Evolutionary conservation across 1,284 basidiomycete species (phyloP).

Genomic region (Bjerkandera adusta): DNA sequence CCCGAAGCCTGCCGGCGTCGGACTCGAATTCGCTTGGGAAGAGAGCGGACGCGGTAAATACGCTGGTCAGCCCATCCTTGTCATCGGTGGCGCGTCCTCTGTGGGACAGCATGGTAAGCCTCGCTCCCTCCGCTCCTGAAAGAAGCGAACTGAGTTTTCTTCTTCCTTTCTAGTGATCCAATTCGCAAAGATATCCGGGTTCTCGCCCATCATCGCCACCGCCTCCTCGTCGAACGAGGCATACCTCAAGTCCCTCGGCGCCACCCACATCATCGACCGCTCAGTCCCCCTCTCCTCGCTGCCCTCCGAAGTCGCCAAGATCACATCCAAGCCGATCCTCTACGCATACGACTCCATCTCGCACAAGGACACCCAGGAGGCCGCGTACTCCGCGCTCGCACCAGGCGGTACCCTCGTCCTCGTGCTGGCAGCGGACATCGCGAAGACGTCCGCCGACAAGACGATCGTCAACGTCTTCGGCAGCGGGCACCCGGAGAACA

Average conservation of each 20-base stretch:
- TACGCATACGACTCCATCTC: slow-evolving; percentile 13
- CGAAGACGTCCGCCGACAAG: neutral
- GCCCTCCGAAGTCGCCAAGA: neutral
- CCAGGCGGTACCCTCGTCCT: slow-evolving; percentile 11
- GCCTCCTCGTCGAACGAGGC: slow-evolving; percentile 41
- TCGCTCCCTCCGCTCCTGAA: slow-evolving; percentile 1
- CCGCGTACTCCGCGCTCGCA: slow-evolving; percentile 13
- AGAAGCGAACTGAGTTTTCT: too few relatives aligned
- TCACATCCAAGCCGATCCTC: slow-evolving; percentile 13
- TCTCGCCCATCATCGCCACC: slow-evolving; percentile 47
- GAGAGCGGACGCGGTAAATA: slow-evolving; percentile 25
- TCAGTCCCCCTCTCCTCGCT: neutral
- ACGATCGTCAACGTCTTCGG: neutral
- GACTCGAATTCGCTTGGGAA: slow-evolving; percentile 15
- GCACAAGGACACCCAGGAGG: slow-evolving; percentile 8
- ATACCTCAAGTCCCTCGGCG: slow-evolving; percentile 47
- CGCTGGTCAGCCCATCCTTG: slow-evolving; percentile 26
- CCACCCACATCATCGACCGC: slow-evolving; percentile 40
- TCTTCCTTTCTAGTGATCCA: slow-evolving; percentile 33
- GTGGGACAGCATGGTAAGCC: slow-evolving; percentile 31
- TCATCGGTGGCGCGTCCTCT: slow-evolving; percentile 32
- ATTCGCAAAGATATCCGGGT: slow-evolving; percentile 45
- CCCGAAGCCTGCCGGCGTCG: slow-evolving; percentile 7
- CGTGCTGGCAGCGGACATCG: slow-evolving; percentile 1
- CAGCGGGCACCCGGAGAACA: neutral